Evolutionary conservation across 2,329 filamentous ascomycete genomes (phyloP), one percentile per base, ranked within the genome.

Genomic region (Venturia aucupariae): DNA sequence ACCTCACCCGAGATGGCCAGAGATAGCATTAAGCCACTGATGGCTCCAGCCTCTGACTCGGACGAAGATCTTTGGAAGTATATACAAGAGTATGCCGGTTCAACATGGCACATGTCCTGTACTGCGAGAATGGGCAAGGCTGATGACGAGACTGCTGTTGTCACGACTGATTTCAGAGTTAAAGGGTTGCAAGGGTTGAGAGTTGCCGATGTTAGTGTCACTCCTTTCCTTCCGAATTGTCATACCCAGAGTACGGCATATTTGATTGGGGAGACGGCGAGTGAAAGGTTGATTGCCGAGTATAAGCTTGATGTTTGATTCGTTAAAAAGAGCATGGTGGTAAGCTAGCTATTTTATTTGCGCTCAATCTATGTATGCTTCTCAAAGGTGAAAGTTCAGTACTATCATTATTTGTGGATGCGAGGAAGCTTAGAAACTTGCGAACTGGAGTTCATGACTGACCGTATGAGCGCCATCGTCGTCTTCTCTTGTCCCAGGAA

Each of bases 71-170:
- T 87, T 15, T 72, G 63, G 73, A 75, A 76, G 19, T 75, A 77
- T 68, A 84, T 77, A 77, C 74, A 72, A 62, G 71, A 78, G 35
- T 79, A 72, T 30, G 73, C 77, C 22, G 75, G 71, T 38, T 81
- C 78, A 2, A 81, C 75, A 64, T 85, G 78, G 80, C 83, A 82
- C 70, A 84, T 80, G 79, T 82, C 76, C 0, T 81, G 82, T 0
- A 87, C 84, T 0, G 78, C 77, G 7, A 81, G 80, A 70, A 87
- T 87, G 84, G 84, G 84, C 0, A 78, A 73, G 66, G 70, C 71
- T 35, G 70, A 71, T n/a, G 65, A 65, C 15, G 61, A 64, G 38
- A 51, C 22, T 44, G 61, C 64, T 46, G 63, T 62, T 35, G 81
- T 85, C 7, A 81, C 85, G 69, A 74, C 68, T 0, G 62, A 71